Conservation (phyloP, 1,284 basidiomycete genomes). For the Microbotryum scabiosae region DNA sequence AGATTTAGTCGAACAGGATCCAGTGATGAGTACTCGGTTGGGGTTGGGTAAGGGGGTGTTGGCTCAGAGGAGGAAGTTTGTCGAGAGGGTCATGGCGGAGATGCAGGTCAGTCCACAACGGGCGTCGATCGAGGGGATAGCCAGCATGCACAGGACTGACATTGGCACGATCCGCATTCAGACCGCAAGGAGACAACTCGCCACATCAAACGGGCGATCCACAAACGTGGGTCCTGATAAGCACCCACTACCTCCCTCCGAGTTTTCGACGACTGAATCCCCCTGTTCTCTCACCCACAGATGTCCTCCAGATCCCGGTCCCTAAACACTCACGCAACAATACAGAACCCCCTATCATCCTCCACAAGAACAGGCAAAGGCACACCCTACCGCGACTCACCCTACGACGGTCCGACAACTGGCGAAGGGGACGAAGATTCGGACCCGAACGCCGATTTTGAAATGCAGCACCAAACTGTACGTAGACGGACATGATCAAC, state of each 20-base stretch:
- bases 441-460: constrained; percentile 10
- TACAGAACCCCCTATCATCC: neutral
- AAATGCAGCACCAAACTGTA: constrained; percentile 27
- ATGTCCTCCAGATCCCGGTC: too few species aligned
- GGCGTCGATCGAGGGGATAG: too few species aligned
- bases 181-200: constrained; percentile 4
- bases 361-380: constrained; percentile 1
- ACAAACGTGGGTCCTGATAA: too few species aligned
- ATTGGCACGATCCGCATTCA: too few species aligned
- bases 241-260: too few species aligned
- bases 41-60: constrained; percentile 69
- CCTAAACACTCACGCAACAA: too few species aligned
- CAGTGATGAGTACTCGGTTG: constrained; percentile 74
- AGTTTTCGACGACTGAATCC: too few species aligned
- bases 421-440: neutral
- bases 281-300: too few species aligned
- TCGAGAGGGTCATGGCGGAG: constrained; percentile 59
- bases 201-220: too few species aligned
- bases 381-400: constrained; percentile 2
- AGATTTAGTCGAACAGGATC: constrained; percentile 55
- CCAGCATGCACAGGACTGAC: too few species aligned
- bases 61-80: constrained; percentile 59
- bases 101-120: constrained; percentile 76
- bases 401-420: neutral
- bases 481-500: neutral